phyloP scores from a whole-genome alignment of 2,329 filamentous ascomycete genomes.

The Herpotrichia juniperi region DNA sequence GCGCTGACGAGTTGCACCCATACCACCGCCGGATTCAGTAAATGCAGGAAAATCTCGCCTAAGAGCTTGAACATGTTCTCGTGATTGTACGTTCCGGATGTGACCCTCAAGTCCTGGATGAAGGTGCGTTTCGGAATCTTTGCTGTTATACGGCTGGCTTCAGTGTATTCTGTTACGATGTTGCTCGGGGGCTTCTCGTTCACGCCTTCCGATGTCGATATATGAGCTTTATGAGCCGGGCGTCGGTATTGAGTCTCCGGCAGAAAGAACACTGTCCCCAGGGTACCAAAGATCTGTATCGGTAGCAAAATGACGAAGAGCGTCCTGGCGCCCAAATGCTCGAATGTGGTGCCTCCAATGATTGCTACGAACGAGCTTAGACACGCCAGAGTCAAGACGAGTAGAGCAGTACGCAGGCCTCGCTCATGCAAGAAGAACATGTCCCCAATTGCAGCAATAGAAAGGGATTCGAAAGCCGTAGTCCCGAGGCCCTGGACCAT shows the following conservation, averaged over 20 bases:
- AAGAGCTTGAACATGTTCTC: conserved; percentile 22
- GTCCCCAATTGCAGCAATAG: conserved; percentile 40
- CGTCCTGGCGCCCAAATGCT: conserved; percentile 32
- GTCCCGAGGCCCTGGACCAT: conserved; percentile 40
- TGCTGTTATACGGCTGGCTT: neutral
- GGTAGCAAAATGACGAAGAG: conserved; percentile 39
- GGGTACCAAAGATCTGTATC: conserved; percentile 28
- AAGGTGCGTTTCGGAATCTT: conserved; percentile 15
- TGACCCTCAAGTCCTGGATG: conserved; percentile 17
- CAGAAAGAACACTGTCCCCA: conserved; percentile 31
- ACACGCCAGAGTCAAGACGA: conserved; percentile 39
- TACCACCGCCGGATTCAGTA: conserved; percentile 27
- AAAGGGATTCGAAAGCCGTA: conserved; percentile 42
- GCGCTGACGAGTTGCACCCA: conserved; percentile 26
- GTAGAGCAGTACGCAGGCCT: conserved; percentile 33
- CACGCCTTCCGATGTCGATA: neutral
- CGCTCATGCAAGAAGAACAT: conserved; percentile 44
- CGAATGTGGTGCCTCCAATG: conserved; percentile 32
- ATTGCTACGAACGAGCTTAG: conserved; percentile 36
- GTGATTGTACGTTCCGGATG: conserved; percentile 18
- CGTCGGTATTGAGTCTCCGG: conserved; percentile 34
- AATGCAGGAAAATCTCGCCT: conserved; percentile 22
- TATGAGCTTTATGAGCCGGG: neutral
- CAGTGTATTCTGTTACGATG: conserved; percentile 2
- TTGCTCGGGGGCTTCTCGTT: conserved; percentile 7